Conservation (phyloP, 192 early-diverging fungal genomes). For the Chytriomyces sp. region DNA sequence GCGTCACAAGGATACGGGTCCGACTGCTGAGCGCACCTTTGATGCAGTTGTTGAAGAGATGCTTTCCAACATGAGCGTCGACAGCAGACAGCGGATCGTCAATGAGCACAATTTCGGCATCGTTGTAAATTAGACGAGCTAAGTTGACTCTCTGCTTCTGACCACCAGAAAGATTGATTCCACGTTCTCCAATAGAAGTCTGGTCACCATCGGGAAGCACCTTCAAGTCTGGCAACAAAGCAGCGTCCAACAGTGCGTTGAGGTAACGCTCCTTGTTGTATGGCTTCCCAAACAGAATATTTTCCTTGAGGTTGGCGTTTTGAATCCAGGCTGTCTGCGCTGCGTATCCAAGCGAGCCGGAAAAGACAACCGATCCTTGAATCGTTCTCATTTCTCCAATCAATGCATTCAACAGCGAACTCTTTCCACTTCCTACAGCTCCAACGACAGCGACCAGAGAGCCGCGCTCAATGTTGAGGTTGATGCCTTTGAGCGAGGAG, state of each 20-base stretch:
- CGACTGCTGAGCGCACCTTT: slow-evolving; percentile 69
- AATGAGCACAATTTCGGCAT: slow-evolving; percentile 77
- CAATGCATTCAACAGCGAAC: slow-evolving; percentile 80
- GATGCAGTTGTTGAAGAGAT: slow-evolving; percentile 80
- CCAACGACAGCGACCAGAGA: slow-evolving; percentile 82
- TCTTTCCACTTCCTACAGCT: slow-evolving; percentile 83
- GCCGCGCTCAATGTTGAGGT: slow-evolving; percentile 55
- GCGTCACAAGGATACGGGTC: slow-evolving; percentile 85
- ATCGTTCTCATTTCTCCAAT: slow-evolving; percentile 79
- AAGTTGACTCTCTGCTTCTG: slow-evolving; percentile 87
- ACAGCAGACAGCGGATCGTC: slow-evolving; percentile 90
- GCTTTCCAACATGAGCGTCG: slow-evolving; percentile 67
- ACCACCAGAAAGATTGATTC: slow-evolving; percentile 65
- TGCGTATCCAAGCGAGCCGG: slow-evolving; percentile 75
- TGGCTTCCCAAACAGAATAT: slow-evolving; percentile 74
- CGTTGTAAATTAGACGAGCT: slow-evolving; percentile 77
- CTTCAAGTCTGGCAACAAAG: slow-evolving; percentile 72
- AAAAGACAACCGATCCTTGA: slow-evolving; percentile 61
- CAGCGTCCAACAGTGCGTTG: slow-evolving; percentile 70
- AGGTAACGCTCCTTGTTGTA: slow-evolving; percentile 68
- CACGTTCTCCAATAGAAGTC: slow-evolving; percentile 61
- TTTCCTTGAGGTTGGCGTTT: slow-evolving; percentile 65
- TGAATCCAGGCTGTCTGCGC: slow-evolving; percentile 90
- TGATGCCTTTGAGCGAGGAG: slow-evolving; percentile 50
- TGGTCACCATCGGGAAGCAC: slow-evolving; percentile 70